Percentiles rank a stretch among this genome's conserved stretches.
These are phyloP conservation scores for Durotheca rogersii DNA, from an alignment of 495 filamentous ascomycete genomes.

Conservation along the genomic window DNA sequence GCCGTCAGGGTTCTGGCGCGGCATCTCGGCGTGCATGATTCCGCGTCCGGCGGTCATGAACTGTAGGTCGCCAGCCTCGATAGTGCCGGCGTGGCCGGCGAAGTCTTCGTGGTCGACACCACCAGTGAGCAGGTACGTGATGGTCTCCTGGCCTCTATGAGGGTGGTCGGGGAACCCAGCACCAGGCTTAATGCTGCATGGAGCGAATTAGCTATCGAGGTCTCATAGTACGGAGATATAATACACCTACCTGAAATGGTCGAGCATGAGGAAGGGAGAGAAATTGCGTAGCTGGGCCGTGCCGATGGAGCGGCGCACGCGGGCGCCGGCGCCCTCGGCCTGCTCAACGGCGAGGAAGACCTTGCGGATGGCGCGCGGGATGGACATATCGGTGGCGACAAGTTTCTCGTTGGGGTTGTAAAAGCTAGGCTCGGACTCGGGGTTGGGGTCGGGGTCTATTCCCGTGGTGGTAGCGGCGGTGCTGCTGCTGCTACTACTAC, in stretches of 20 bases:
- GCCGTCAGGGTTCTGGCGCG: constrained; percentile 74
- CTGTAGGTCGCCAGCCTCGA: constrained; percentile 82
- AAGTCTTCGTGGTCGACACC: constrained; percentile 96
- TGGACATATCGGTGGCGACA: constrained; percentile 56
- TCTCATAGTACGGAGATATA: too few relatives aligned
- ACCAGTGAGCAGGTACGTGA: constrained; percentile 85
- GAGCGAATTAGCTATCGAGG: too few relatives aligned
- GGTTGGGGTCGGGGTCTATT: constrained; percentile 14
- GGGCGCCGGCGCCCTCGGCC: constrained; percentile 84
- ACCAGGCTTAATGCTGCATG: constrained; percentile 68
- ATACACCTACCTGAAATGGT: too few relatives aligned
- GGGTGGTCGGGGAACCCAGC: constrained; percentile 86
- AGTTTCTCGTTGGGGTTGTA: constrained; percentile 32
- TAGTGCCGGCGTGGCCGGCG: constrained; percentile 82
- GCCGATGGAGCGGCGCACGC: constrained; percentile 86
- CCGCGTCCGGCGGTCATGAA: constrained; percentile 96
- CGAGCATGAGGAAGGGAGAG: constrained; percentile 94
- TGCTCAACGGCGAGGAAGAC: constrained; percentile 83
- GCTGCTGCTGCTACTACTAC: constrained; percentile 7
- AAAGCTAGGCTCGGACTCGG: constrained; percentile 22
- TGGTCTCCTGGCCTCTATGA: constrained; percentile 44
- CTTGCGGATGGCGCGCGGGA: constrained; percentile 74
- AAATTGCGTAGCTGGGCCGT: constrained; percentile 82
- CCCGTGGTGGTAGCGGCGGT: constrained; percentile 9
- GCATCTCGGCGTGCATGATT: constrained; percentile 98